Conservation (phyloP, 805 yeast species). For the Wickerhamomyces xylosicus region DNA sequence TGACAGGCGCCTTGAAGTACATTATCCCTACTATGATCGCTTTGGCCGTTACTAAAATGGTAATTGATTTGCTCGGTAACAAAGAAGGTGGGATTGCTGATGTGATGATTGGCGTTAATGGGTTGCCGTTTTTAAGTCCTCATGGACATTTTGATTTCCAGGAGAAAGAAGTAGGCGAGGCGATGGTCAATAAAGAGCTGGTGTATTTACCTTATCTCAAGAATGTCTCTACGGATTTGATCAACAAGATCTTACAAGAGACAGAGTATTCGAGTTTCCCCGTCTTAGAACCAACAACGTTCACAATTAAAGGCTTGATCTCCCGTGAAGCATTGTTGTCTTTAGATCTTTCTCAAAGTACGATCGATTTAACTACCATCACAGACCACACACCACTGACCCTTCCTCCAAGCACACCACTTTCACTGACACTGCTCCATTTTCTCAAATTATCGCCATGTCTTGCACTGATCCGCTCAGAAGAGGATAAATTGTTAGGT, state of each 20-base stretch:
- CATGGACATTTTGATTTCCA: conserved; percentile 59
- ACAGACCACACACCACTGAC: conserved; percentile 53
- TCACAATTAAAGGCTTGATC: conserved; percentile 36
- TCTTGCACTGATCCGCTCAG: conserved; percentile 48
- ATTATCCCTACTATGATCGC: conserved; percentile 95
- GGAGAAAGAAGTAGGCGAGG: conserved; percentile 34
- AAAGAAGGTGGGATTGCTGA: conserved; percentile 79
- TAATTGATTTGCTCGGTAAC: conserved; percentile 67
- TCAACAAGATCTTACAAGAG: conserved; percentile 18
- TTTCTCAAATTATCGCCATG: conserved; percentile 68
- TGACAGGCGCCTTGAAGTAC: conserved; percentile 89
- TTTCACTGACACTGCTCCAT: conserved; percentile 44
- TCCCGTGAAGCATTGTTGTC: conserved; percentile 23
- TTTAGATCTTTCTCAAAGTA: not conserved
- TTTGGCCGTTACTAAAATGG: conserved; percentile 75
- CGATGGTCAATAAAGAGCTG: conserved; percentile 43
- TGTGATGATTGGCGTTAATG: conserved; percentile 83
- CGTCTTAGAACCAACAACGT: conserved; percentile 28
- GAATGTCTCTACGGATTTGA: not conserved
- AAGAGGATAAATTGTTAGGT: conserved; percentile 55
- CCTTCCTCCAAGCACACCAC: too few species aligned
- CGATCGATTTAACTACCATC: conserved; percentile 1
- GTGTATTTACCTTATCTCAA: conserved; percentile 25
- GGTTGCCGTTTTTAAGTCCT: conserved; percentile 70
- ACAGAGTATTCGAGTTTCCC: conserved; percentile 43